Evolutionary conservation across 2,329 filamentous ascomycete genomes (phyloP).

Genomic region (Neonectria ditissima): DNA sequence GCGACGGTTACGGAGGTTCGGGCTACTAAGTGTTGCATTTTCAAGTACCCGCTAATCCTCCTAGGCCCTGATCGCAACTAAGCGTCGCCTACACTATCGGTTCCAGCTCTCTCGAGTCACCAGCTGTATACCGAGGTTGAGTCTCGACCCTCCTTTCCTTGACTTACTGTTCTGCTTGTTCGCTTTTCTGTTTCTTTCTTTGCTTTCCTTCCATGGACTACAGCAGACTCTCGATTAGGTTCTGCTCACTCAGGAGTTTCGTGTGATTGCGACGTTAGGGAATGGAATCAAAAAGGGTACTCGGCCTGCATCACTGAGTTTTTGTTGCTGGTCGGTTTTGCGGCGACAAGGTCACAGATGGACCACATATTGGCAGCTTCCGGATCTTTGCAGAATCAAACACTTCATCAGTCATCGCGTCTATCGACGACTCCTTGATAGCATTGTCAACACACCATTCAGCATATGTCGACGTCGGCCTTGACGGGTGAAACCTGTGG

Average conservation of each 20-base stretch:
- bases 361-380: slow-evolving; percentile 54
- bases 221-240: slow-evolving; percentile 46
- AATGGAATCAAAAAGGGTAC: slow-evolving; percentile 51
- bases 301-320: slow-evolving; percentile 51
- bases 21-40: slow-evolving; percentile 34
- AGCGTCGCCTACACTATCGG: slow-evolving; percentile 36
- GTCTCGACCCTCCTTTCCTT: slow-evolving; percentile 45
- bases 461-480: slow-evolving; percentile 50
- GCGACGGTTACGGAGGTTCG: slow-evolving; percentile 60
- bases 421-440: slow-evolving; percentile 54
- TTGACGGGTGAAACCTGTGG: slow-evolving; percentile 50
- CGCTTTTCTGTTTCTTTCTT: slow-evolving; percentile 45
- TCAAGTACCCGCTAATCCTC: slow-evolving; percentile 45
- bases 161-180: slow-evolving; percentile 42
- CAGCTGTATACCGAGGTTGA: slow-evolving; percentile 36
- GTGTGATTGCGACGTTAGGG: slow-evolving; percentile 53
- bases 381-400: slow-evolving; percentile 55
- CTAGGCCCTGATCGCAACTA: slow-evolving; percentile 48
- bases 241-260: slow-evolving; percentile 52
- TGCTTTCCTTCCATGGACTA: slow-evolving; percentile 46
- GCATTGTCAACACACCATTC: slow-evolving; percentile 51
- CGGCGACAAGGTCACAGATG: slow-evolving; percentile 53
- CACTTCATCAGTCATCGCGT: slow-evolving; percentile 54
- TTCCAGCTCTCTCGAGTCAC: slow-evolving; percentile 30
- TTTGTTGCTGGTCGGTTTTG: slow-evolving; percentile 53